Evolutionary conservation across 140 eudicot genomes (phyloP).

Genomic region (Senecio squalidus): DNA sequence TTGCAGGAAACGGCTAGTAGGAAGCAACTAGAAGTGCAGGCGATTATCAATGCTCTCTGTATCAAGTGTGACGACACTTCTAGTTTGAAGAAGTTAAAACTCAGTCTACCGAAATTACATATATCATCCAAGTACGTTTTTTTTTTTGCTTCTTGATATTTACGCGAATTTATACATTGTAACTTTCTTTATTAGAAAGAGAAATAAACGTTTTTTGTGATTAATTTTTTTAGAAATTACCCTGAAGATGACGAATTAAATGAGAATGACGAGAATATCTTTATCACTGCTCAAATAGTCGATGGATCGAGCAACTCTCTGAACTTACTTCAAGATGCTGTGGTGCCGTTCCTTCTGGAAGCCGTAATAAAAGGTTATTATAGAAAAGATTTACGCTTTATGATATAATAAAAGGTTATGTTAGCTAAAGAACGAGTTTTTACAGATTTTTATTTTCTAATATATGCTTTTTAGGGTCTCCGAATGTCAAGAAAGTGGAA

Average conservation of each 20-base stretch:
- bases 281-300: conserved; percentile 49
- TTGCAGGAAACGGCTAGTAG: conserved; percentile 55
- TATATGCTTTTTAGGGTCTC: conserved; percentile 48
- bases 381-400: background rate
- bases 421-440: background rate
- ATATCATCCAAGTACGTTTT: conserved; percentile 55
- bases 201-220: conserved; percentile 3
- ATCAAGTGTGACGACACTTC: conserved; percentile 31
- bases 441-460: background rate
- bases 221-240: conserved; percentile 40
- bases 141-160: background rate
- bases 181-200: conserved; percentile 6
- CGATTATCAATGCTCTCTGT: conserved; percentile 48
- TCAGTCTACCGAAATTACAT: conserved; percentile 44
- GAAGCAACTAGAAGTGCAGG: conserved; percentile 39
- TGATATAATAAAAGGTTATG: background rate
- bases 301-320: conserved; percentile 36
- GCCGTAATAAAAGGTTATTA: conserved; percentile 72
- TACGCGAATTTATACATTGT: background rate
- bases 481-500: conserved; percentile 77
- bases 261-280: conserved; percentile 28
- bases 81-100: conserved; percentile 39
- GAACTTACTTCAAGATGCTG: conserved; percentile 53
- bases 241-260: conserved; percentile 29
- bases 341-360: conserved; percentile 67